A percentile compares a stretch with the other conserved stretches of the same genome.
phyloP scores from a whole-genome alignment of 441 rosid species.

The Pelargonium citronellum region DNA sequence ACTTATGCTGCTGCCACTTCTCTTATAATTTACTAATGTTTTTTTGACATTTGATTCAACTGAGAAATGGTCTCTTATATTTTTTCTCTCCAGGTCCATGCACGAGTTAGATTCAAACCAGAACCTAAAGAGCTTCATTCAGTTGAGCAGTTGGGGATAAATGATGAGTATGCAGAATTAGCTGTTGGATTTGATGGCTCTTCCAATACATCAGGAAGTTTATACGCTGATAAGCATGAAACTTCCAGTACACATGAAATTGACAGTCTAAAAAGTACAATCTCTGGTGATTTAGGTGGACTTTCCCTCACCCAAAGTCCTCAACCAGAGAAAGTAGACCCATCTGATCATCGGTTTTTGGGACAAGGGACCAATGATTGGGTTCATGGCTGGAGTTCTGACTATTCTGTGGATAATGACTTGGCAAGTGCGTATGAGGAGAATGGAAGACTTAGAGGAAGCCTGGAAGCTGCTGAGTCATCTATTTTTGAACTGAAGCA shows the following conservation, averaged over 20 bases:
- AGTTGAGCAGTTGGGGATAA: conserved; percentile 41
- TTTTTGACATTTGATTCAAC: conserved; percentile 6
- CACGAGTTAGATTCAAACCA: conserved; percentile 58
- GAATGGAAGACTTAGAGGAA: conserved; percentile 70
- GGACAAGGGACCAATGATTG: conserved; percentile 49
- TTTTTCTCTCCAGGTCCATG: conserved; percentile 51
- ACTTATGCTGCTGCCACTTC: background rate
- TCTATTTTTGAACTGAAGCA: conserved; percentile 68
- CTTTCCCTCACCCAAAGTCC: conserved; percentile 48
- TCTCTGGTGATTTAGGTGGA: conserved; percentile 75
- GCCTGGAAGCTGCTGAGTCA: conserved; percentile 71
- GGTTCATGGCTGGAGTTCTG: conserved; percentile 75
- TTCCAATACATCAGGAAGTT: conserved; percentile 80
- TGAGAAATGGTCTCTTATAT: conserved; percentile 10
- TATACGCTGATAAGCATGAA: conserved; percentile 85
- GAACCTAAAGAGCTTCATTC: conserved; percentile 46
- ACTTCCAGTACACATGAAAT: conserved; percentile 65
- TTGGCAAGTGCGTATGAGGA: conserved; percentile 64
- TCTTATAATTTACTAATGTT: background rate
- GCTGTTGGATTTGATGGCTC: conserved; percentile 80
- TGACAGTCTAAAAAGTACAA: conserved; percentile 70
- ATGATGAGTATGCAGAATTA: conserved; percentile 58
- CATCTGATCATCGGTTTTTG: conserved; percentile 42
- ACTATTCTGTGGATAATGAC: conserved; percentile 58
- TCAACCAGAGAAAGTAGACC: conserved; percentile 50